Evolutionary conservation across 2,329 filamentous ascomycete species (phyloP), one percentile per base, ranked within the genome.

Genomic region (Leptosphaerulina australis): DNA sequence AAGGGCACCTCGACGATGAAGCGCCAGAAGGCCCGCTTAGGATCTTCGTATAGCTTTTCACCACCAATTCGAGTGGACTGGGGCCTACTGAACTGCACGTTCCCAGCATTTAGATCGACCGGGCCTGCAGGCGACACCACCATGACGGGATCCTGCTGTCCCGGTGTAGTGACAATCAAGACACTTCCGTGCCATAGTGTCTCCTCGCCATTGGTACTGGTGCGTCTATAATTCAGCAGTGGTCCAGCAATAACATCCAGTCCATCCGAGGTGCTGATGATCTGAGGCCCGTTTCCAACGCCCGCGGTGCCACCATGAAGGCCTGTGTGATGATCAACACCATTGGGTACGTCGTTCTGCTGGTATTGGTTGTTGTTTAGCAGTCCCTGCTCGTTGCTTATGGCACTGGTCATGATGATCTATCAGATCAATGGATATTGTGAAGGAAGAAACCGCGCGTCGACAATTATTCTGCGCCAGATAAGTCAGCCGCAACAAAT

Each of bases 101-200:
- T 62, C 59, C 62, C 51, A 24, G 62, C 38, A 9, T 43, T 58
- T 37, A 52, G 47, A 54, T 62, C 59, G 48, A 62, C 64, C 44
- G 65, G 59, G 25, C 81, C 81, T 41, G 86, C 64, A 14, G 75
- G 74, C 12, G 70, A 73, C 59, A 93, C 72, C 20, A 79, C 78
- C 30, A 95, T 84, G 55, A 81, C 76, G 1, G 81, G 80, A 55
- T 83, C 81, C 15, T 78, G 76, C 64, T 83, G 85, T 18, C 88
- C 88, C 4, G 91, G 88, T 41, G 82, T 85, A 12, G 87, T 88
- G 43, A 97, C 91, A 39, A 97, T 77, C 62, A 97, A 77, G 6
- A 96, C 88, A 70, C 91, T 96, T 50, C 93, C 92, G 63, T 89
- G 79, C 92, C 93, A 97, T 30, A 74, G 76, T 29, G 77, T 76